Base-by-base conservation (phyloP, 306 rosid species). In the Quercus bicolor region DNA sequence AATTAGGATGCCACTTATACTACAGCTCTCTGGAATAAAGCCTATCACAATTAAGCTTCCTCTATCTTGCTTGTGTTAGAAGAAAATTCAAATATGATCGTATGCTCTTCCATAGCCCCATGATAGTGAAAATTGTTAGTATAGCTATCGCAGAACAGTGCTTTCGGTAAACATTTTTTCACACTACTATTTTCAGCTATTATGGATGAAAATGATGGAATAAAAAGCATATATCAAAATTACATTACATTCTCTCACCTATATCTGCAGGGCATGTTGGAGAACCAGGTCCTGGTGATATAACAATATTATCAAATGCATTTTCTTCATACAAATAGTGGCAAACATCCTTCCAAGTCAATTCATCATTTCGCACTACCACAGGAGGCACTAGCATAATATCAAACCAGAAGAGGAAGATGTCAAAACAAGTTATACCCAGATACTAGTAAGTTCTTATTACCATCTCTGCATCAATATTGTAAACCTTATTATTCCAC, bases 261-360 rank as follows among this genome's bases (percentile, higher is more conserved):
- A 96, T 88, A 84, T 96, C 98, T 57, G 85, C 79, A 0, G 96
- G 85, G 86, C 93, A 90, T 73, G 91, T 78, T 33, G 99, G 99
- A 78, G 99, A 87, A 79, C 99, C 98, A 59, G 99, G 99, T 81
- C 99, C 99, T 66, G 99, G 99, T 60, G 99, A 96, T 86, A 96
- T 93, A 82, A 96, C 99, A 77, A 96, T 82, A 82, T 93, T 96
- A 84, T 96, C 99, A 90, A 96, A 96, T 72, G 94, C 91, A 29
- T 86, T 90, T 83, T 91, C 94, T 85, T 90, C 91, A 11, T 96
- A 96, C 81, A 96, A 70, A 85, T 87, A 84, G 86, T 85, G 79
- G 75, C 72, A 86, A 79, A 90, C 82, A 77, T 96, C 97, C 82
- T 91, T 86, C 97, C 96, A 89, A 45, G 93, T 86, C 94, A 87